phyloP scores from a whole-genome alignment of 768 basidiomycete genomes.

The Tricholoma sp. region DNA sequence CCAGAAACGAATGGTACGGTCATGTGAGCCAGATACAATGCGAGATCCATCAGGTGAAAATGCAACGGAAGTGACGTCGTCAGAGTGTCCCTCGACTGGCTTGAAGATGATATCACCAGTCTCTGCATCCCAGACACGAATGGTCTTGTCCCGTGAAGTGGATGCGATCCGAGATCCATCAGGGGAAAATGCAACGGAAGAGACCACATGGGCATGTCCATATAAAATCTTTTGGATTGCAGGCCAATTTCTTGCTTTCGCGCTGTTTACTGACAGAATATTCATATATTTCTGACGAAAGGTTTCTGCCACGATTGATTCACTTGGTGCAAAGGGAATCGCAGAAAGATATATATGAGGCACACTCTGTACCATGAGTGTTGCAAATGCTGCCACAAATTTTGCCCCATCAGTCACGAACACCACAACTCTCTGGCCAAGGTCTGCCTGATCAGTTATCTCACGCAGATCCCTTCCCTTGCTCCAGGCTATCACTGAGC shows the following conservation, averaged over 20 bases:
- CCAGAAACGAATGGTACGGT: background rate
- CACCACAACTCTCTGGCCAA: background rate
- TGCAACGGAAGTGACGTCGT: background rate
- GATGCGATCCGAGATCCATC: background rate
- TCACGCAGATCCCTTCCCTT: too few relatives aligned
- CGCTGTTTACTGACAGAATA: background rate
- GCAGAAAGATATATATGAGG: conserved; percentile 1
- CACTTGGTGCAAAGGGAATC: background rate
- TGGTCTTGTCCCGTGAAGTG: background rate
- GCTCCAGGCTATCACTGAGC: background rate
- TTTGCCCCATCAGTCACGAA: background rate
- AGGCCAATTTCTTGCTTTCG: background rate
- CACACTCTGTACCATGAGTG: background rate
- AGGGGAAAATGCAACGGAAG: background rate
- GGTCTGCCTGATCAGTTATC: too few relatives aligned
- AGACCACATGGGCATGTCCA: background rate
- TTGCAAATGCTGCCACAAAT: background rate
- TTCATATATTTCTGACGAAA: background rate
- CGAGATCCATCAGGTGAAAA: background rate
- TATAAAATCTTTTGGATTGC: background rate
- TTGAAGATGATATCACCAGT: background rate
- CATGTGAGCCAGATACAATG: background rate
- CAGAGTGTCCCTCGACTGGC: background rate
- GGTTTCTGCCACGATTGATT: background rate
- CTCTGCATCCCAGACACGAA: too few relatives aligned